Evolutionary conservation across 139 green algal species (phyloP), one percentile per base, ranked within the genome.

Genomic region (Coelastrella sp.): DNA sequence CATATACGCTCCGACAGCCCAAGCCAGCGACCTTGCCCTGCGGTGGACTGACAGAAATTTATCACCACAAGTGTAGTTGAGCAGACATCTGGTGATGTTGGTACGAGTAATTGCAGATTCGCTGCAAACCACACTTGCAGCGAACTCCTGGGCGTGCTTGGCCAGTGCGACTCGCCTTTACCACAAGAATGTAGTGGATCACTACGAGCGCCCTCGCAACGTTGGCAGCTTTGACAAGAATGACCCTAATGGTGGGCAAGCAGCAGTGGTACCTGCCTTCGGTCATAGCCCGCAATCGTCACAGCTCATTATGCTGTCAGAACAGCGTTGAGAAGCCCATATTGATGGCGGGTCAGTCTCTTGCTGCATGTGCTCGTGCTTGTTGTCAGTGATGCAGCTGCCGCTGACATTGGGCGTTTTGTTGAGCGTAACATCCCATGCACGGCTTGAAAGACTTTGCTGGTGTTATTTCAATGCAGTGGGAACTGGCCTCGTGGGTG

Each of bases 121-220:
- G 11, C 63, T 88, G 20, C 82, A 79, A 22, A 35, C 59, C 12
- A 8, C 25, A 15, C n/a, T 76, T 7, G 15, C 25, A 25, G 65
- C 15, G 82, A 27, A 57, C 61, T 7, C 61, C 57, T 68, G 35
- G 66, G 49, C 7, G 15, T 78, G 25, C 73, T 20, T 76, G 25
- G 66, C 59, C 19, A 73, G 68, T 73, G 86, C 84, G n/a, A 22
- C 56, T 61, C 89, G 94, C 10, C 12, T 56, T 8, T 98, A 98
- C 65, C 96, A 98, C 92, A 95, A 97, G 93, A 97, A 98, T 79
- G 97, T 80, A 80, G 97, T 99, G 24, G 98, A 99, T 84, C 98
- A 99, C 93, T 99, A 99, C 86, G 97, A 99, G 76, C 96, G 97
- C 25, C 98, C 98, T 0, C 91, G 98, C 73, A 99, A 99, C 89